Evolutionary conservation across 208 protist genomes (phyloP).

Genomic region (Acanthamoeba pearcei): DNA sequence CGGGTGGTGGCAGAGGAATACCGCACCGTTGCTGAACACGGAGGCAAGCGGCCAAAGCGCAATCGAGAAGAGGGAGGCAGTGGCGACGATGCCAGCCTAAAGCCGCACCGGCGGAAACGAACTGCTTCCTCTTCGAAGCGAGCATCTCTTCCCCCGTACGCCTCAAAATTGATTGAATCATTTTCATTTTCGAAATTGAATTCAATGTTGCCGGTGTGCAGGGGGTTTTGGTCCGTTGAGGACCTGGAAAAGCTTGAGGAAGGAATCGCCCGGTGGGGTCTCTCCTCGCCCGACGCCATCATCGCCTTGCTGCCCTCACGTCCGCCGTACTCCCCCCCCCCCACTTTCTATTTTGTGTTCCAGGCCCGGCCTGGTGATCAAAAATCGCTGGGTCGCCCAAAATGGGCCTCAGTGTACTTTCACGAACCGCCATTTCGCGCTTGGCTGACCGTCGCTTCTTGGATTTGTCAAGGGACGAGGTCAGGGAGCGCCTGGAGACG

Average conservation of each 20-base stretch:
- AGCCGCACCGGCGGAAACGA: background rate
- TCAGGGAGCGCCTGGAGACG: slow-evolving; percentile 11
- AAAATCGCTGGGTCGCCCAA: background rate
- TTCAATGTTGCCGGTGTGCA: background rate
- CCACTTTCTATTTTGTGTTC: background rate
- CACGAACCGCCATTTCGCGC: background rate
- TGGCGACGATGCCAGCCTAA: background rate
- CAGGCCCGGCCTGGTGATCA: background rate
- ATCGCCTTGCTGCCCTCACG: background rate
- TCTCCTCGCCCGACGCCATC: background rate
- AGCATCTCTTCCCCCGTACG: background rate
- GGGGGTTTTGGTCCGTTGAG: slow-evolving; percentile 23
- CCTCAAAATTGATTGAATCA: too few species aligned
- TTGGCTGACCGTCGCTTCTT: background rate
- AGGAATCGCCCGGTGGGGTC: background rate
- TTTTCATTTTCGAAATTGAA: too few species aligned
- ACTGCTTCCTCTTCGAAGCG: background rate
- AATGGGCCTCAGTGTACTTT: too few species aligned
- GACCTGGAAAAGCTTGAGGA: background rate
- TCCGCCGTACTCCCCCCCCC: background rate
- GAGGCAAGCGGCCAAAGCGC: background rate
- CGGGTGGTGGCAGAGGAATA: background rate
- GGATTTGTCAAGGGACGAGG: background rate
- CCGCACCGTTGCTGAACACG: background rate
- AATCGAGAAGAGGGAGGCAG: background rate